Percentiles rank a stretch among this genome's conserved stretches.
Conservation (phyloP, 176 grass and related monocot species). For the Chloris gayana region DNA sequence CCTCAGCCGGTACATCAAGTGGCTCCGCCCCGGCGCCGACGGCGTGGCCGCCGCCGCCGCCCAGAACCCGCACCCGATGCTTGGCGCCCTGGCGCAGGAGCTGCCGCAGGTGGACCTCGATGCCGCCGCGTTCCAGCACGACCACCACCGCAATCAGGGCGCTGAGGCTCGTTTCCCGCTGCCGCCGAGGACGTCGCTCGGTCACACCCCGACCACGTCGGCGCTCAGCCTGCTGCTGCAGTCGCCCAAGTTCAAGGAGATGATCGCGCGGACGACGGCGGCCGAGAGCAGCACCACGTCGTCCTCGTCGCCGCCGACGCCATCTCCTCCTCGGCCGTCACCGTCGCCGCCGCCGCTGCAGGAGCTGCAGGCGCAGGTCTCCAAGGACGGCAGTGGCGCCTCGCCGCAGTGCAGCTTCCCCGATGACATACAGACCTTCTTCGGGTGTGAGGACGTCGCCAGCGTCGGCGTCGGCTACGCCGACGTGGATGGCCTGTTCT, state of each 20-base stretch:
- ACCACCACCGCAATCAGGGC: not conserved
- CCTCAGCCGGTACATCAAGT: conserved; percentile 86
- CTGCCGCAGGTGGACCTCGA: conserved; percentile 29
- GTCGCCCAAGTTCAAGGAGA: conserved; percentile 79
- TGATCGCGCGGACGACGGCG: conserved; percentile 58
- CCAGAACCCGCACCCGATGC: conserved; percentile 40
- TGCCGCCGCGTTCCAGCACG: conserved; percentile 32
- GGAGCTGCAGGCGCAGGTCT: conserved; percentile 18
- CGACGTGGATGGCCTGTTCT: conserved; percentile 70
- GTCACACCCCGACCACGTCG: conserved; percentile 37
- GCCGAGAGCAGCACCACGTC: conserved; percentile 46
- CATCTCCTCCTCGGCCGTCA: conserved; percentile 15
- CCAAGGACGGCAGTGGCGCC: conserved; percentile 21
- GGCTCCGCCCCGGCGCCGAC: conserved; percentile 53
- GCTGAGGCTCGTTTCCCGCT: conserved; percentile 26
- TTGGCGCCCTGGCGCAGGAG: conserved; percentile 32
- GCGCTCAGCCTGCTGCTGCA: conserved; percentile 59
- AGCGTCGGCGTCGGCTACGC: conserved; percentile 15
- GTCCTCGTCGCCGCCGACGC: conserved; percentile 31
- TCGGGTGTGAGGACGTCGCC: conserved; percentile 60
- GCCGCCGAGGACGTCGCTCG: conserved; percentile 14
- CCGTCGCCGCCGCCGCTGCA: not conserved
- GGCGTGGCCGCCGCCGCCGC: conserved; percentile 2
- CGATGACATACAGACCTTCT: conserved; percentile 88
- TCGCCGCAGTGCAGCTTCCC: conserved; percentile 74